Base-by-base conservation (phyloP, 2,329 filamentous ascomycete species). In the Diplodia seriata region DNA sequence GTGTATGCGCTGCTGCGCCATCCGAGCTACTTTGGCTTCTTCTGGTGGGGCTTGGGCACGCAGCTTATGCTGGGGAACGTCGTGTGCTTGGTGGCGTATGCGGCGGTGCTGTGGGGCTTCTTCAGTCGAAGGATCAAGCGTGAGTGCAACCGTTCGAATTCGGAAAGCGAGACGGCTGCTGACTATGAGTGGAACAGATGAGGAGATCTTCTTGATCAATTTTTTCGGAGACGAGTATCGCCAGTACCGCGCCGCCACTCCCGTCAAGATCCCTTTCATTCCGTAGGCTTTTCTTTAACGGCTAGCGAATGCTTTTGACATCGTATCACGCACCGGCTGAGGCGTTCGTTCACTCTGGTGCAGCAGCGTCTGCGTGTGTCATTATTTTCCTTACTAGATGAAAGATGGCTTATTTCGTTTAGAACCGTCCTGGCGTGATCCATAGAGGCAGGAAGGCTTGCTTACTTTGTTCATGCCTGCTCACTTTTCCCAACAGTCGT, bases 21-120 rank as follows among this genome's bases (percentile, higher is more conserved):
- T 79, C 95, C 95, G 14, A 91, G 91, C 69, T 99, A 99, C 80
- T 97, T 98, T 82, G 95, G 94, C 3, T 99, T 97, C 82, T 99
- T 97, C 80, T 98, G 93, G 89, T 99, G 94, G 94, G 93, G 92
- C 0, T 76, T 98, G n/a, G 95, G 95, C 5, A 97, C 94, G 14
- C 95, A 99, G 83, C 76, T 98, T 53, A 88, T 97, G 66, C 84
- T 97, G 71, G 94, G 94, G 20, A 99, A 99, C 79, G 80, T 86
- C 9, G 71, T 97, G 2, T 97, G 93, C 77, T 88, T 96, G 68
- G 72, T 89, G 7, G 91, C 81, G 1, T 98, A 97, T 81, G 80
- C 87, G 0, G 77, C 85, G 8, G 90, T 96, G 18, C 79, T 99
- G 72, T 97, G 92, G 92, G 85, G 82, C 69, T 99, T 99, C 78